Conservation (phyloP, 345 rosid species). For the Lepidium sativum region DNA sequence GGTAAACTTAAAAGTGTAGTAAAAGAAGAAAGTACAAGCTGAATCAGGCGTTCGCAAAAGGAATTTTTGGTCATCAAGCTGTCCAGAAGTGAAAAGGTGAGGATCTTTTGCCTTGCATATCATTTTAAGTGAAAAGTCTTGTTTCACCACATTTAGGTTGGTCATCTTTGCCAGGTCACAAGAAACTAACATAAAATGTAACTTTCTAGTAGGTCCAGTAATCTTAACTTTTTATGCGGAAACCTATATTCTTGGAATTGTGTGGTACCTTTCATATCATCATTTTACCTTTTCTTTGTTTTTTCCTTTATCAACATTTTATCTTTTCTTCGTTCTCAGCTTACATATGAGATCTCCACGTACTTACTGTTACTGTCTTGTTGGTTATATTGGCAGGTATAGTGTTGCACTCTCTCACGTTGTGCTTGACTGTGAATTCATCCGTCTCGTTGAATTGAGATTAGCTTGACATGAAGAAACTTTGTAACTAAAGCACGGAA, state of each 20-base stretch:
- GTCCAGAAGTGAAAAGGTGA: constrained; percentile 18
- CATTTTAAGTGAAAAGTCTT: not conserved
- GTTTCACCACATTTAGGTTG: not conserved
- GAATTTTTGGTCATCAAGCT: not conserved
- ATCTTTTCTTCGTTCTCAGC: too few species aligned
- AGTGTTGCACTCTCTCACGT: not conserved
- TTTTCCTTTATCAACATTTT: too few species aligned
- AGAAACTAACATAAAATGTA: not conserved
- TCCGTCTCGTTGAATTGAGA: not conserved
- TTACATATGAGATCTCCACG: not conserved
- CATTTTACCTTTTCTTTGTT: not conserved
- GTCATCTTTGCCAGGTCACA: not conserved
- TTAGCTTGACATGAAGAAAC: not conserved
- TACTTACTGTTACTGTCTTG: not conserved
- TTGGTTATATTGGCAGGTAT: constrained; percentile 1
- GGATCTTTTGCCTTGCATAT: not conserved
- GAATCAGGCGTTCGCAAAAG: not conserved
- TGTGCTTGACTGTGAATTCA: not conserved
- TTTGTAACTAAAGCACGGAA: not conserved
- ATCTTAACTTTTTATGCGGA: not conserved
- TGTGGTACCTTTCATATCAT: not conserved
- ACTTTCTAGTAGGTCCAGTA: not conserved
- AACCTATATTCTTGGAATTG: not conserved
- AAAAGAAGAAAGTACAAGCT: constrained; percentile 33
- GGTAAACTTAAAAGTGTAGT: constrained; percentile 23